Evolutionary conservation across 1,139 yeast species (phyloP), one percentile per base, ranked within the genome.

Genomic region (Blastobotrys arbuscula): DNA sequence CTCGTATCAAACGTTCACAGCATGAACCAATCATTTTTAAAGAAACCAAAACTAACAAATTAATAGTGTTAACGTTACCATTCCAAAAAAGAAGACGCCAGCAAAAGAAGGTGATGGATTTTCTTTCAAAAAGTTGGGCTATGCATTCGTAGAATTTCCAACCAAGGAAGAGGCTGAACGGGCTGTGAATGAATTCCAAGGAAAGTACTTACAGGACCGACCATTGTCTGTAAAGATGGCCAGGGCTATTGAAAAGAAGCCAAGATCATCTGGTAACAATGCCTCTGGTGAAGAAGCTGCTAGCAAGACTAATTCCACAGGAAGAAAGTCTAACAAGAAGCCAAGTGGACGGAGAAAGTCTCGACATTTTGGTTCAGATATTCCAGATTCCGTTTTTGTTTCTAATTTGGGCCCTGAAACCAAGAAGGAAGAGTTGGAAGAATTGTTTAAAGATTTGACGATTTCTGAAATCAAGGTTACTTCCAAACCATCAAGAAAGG

Each of bases 81-180:
- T 58, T 23, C 61, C 61, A 20, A 51, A 49, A 41, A 23, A 45
- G 33, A 47, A 45, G 30, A 38, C 52, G 4, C 38, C 49, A 28
- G 45, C 41, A 26, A 51, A 46, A 38, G 47, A 47, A 20, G 63
- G 62, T 15, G 33, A 45, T 3, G 30, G 45, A 19, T 49, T 50
- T 45, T 50, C 42, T 45, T 50, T 44, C 45, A 42, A 53, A 54
- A 77, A 83, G 2, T 67, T 79, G 50, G 88, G 89, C 1, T 74
- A 78, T 53, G 89, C 84, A 0, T 83, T 81, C 63, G 85, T 77
- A 24, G 85, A 79, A 48, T 79, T 83, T 55, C 68, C 64, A n/a
- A 61, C 71, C 35, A 62, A 65, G 16, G 81, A 76, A 26, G 75
- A 69, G 50, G 84, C 84, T 2, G 69, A 68, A 33, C 64, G 65